Percentiles rank a stretch among this genome's conserved stretches.
phyloP scores from a whole-genome alignment of 78 protist species.

The Dictyostelium capitatum region DNA sequence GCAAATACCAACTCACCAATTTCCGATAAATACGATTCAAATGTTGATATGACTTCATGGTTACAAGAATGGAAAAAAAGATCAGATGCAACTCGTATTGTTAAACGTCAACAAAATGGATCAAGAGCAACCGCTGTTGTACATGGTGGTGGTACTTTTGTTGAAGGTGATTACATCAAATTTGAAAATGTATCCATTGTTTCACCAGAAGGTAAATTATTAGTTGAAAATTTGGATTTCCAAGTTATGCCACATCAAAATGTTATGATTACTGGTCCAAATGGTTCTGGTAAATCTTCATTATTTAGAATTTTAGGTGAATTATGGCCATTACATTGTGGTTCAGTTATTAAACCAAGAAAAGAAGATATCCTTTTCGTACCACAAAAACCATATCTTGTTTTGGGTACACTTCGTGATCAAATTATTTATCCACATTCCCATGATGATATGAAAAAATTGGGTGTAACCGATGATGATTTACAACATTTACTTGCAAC shows the following conservation, averaged over 20 bases:
- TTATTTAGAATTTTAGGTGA: slow-evolving; percentile 92
- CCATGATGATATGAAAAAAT: slow-evolving; percentile 76
- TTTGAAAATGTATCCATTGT: slow-evolving; percentile 83
- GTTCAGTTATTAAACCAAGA: slow-evolving; percentile 87
- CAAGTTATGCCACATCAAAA: slow-evolving; percentile 86
- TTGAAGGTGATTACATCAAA: slow-evolving; percentile 82
- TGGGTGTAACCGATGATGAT: slow-evolving; percentile 88
- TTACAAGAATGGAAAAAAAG: slow-evolving; percentile 49
- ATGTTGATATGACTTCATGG: slow-evolving; percentile 31
- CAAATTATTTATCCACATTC: slow-evolving; percentile 91
- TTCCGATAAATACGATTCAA: not conserved
- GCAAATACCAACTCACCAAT: not conserved
- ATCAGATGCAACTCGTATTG: slow-evolving; percentile 35
- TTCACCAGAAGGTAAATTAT: slow-evolving; percentile 85
- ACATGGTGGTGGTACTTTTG: slow-evolving; percentile 67
- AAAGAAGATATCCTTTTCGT: slow-evolving; percentile 80
- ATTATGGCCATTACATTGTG: slow-evolving; percentile 91
- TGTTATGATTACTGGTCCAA: slow-evolving; percentile 91
- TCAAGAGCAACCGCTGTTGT: not conserved
- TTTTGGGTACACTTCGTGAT: slow-evolving; percentile 91
- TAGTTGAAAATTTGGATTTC: slow-evolving; percentile 68
- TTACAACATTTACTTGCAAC: slow-evolving; percentile 70
- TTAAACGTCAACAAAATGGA: slow-evolving; percentile 35
- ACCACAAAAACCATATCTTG: slow-evolving; percentile 93
- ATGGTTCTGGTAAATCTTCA: slow-evolving; percentile 91